Base-by-base conservation (phyloP, 345 rosid species). In the Salix arbutifolia region DNA sequence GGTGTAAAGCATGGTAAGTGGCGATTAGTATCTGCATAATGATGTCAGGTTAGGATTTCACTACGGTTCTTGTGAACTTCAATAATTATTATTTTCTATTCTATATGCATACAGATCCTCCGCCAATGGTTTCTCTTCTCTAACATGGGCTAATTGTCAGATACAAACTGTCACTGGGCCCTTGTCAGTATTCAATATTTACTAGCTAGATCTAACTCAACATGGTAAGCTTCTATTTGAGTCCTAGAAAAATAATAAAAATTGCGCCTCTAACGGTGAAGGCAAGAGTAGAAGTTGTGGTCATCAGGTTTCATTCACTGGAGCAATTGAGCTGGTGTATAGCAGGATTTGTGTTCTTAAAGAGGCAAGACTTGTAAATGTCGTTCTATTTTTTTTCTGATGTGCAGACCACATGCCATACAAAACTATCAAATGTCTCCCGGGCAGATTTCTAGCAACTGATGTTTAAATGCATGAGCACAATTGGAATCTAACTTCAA, bases 1-100 rank as follows among this genome's bases (percentile, higher is more conserved):
- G 65, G 58, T 30, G 37, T 19, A 58, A 60, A 64, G 70, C 75
- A 50, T 71, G 71, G 26, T 70, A 77, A 31, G 80, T 71, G 80
- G 80, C 71, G 65, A 77, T 48, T 25, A 65, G 80, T 38, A 52
- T 50, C 13, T 42, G 80, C 64, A 35, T 65, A 21, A 33, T 58
- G 75, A 58, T 72, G 52, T 16, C 40, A 8, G 74, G 6, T 33
- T 7, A 19, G 33, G 74, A 42, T 12, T 58, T 53, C 74, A 31
- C 28, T 35, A 23, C n/a, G 8, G 7, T 74, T 11, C 16, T 16
- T 5, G 16, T 52, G 30, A 10, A n/a, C 5, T 23, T 19, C 21
- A 65, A 74, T 23, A n/a, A 33, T 21, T 40, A 4, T 40, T 58
- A 26, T 58, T 58, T 58, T 58, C 62, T 58, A 40, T 10, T 40